Percentiles rank a stretch among this genome's conserved stretches.
Evolutionary conservation across 2,329 filamentous ascomycete genomes (phyloP).

Genomic region (Cadophora luteo-olivacea): DNA sequence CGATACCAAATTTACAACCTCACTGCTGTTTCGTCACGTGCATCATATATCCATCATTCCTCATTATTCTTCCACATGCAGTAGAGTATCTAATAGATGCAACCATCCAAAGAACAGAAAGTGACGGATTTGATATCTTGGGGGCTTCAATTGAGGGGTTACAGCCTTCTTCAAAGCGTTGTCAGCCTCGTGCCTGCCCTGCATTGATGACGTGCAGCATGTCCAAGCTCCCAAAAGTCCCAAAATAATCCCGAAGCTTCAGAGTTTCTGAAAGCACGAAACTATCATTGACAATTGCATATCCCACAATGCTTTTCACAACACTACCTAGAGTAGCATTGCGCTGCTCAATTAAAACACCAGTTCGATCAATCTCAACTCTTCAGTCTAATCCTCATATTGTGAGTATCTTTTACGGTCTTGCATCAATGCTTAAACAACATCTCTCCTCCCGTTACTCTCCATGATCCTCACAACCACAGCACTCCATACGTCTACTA

Average conservation of each 20-base stretch:
- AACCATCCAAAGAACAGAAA: neutral
- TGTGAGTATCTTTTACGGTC: slow-evolving; percentile 27
- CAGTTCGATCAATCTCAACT: slow-evolving; percentile 37
- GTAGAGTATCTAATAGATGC: neutral
- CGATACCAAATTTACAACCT: slow-evolving; percentile 30
- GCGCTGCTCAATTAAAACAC: slow-evolving; percentile 19
- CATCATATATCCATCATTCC: neutral
- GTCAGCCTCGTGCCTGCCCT: slow-evolving; percentile 5
- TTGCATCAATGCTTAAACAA: neutral
- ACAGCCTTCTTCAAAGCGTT: slow-evolving; percentile 14
- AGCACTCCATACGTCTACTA: neutral
- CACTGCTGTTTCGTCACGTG: slow-evolving; percentile 1
- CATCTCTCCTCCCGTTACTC: neutral
- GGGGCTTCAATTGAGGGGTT: slow-evolving; percentile 2
- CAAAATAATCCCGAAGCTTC: slow-evolving; percentile 13
- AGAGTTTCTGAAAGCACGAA: neutral
- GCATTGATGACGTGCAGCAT: slow-evolving; percentile 28
- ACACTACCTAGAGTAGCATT: slow-evolving; percentile 26
- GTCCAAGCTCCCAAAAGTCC: slow-evolving; percentile 14
- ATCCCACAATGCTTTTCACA: slow-evolving; percentile 28
- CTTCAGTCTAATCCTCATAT: slow-evolving; percentile 43
- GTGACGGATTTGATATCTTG: neutral
- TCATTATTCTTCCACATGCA: neutral
- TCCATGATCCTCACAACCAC: neutral
- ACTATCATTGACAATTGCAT: neutral